phyloP scores from a whole-genome alignment of 768 basidiomycete genomes.

The Boletus reticuloceps region DNA sequence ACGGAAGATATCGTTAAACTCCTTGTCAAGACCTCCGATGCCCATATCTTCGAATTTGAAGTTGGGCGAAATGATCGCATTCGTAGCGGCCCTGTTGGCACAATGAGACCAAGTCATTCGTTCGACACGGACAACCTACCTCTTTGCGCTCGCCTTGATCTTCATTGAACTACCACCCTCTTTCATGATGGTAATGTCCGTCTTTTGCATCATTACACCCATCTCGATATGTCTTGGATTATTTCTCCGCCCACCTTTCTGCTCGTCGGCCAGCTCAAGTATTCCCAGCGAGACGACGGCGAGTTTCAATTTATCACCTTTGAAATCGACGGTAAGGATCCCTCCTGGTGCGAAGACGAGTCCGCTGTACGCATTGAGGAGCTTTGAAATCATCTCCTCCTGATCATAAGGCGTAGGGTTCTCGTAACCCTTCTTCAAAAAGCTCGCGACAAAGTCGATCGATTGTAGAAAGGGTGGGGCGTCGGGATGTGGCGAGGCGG shows the following conservation, averaged over 20 bases:
- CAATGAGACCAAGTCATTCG: not conserved
- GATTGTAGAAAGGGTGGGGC: constrained; percentile 68
- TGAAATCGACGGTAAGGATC: constrained; percentile 82
- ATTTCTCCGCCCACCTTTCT: constrained; percentile 41
- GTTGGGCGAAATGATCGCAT: constrained; percentile 94
- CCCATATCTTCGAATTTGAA: constrained; percentile 99
- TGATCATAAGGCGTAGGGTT: constrained; percentile 73
- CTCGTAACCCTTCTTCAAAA: constrained; percentile 52
- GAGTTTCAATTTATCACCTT: constrained; percentile 78
- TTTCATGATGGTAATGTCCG: constrained; percentile 89
- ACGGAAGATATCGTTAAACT: constrained; percentile 96
- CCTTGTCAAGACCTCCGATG: constrained; percentile 93
- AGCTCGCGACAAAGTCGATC: constrained; percentile 78
- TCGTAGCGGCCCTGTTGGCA: constrained; percentile 71
- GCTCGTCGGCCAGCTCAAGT: constrained; percentile 62
- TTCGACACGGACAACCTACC: constrained; percentile 45
- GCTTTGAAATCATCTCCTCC: constrained; percentile 78
- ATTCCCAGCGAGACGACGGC: constrained; percentile 57
- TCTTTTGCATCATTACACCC: constrained; percentile 86
- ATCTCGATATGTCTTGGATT: constrained; percentile 37
- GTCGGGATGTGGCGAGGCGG: constrained; percentile 44
- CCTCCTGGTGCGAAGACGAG: constrained; percentile 69
- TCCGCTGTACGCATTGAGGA: constrained; percentile 72
- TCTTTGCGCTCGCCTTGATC: constrained; percentile 88
- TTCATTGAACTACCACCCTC: constrained; percentile 78